Base-by-base conservation (phyloP, 2,329 filamentous ascomycete species). In the Pseudocercospora fuligena region DNA sequence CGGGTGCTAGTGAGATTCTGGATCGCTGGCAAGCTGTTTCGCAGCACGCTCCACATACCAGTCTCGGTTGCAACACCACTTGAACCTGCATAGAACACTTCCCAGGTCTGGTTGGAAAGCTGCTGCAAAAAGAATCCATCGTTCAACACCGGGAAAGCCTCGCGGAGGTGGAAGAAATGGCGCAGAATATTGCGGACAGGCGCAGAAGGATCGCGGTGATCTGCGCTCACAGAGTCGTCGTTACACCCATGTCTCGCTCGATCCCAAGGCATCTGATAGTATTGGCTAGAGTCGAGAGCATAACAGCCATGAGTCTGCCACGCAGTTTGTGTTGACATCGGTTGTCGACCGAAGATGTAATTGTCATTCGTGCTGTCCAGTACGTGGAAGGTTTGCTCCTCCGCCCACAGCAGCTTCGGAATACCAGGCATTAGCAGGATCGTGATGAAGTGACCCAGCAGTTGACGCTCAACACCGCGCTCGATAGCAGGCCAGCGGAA, bases 221-320 rank as follows among this genome's bases (percentile, higher is more conserved):
- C 87, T 47, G 84, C 82, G 43, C 84, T 84, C 54, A 87, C 84
- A 14, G 77, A 76, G 27, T 85, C 83, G 68, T 89, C 87, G 54
- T 84, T 70, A 70, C 88, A 90, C 3, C 86, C 87, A 56, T 80
- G 67, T 1, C 80, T 76, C 2, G 84, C 83, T 58, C 81, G 79
- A 29, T 85, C 82, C 29, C 87, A 77, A 0, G 87, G 87, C 79
- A 87, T 86, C 5, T 86, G 72, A 68, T 81, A 84, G 71, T 88
- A 88, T 66, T 88, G 84, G 1, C 81, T 81, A 11, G 83, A 84
- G 27, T 81, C 80, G 2, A 88, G 78, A 6, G 77, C 76, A 74
- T 89, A 89, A 73, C 88, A 90, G 4, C 88, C 88, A 70, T 90
- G 88, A 16, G 82, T 81, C 70, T 87, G 85, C 88, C 88, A 90